Base-by-base conservation (phyloP, 768 basidiomycete genomes). In the Leccinum subtestaceum region DNA sequence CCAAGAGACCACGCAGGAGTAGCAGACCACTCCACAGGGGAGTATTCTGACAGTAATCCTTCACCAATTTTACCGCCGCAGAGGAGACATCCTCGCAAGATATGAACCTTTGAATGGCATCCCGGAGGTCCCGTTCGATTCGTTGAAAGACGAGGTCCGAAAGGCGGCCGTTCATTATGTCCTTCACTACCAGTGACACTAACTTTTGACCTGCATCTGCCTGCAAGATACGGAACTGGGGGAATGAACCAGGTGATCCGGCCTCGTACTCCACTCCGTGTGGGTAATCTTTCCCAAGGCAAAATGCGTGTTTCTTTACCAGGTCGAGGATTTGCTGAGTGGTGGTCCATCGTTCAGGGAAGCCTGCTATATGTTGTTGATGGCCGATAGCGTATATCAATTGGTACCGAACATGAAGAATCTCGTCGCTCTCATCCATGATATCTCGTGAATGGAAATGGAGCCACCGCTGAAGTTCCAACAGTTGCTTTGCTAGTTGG, bases 331-430 rank as follows among this genome's bases (percentile, higher is more conserved):
- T 50, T 19, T 74, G 67, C 47, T 76, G 64, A 0, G 65, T 67
- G 10, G 63, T 74, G 1, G 60, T 65, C 78, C 77, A 78, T 57
- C 76, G 64, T 25, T 76, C 68, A 0, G 74, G 74, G 31, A 61
- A 63, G 7, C 68, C 73, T 49, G 76, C 62, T 5, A 77, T 36
- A 6, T 53, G 63, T 29, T 40, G 62, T 48, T 70, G 72, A 5
- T 49, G 23, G 11, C 78, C 78, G 5, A 71, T 60, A 5, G 76
- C 70, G n/a, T 77, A 78, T 1, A 76, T 63, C 17, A 77, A 55
- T 31, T 77, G 76, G 52, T 72, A 76, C 6, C 72, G 72, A 45
- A 75, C 69, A 19, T 77, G 70, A 9, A 77, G 67, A 29, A 66
- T 64, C 43, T 69, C 71, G 38, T 72, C 72, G 48, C 72, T 72